Percentiles rank a stretch among this genome's conserved stretches.
These are phyloP conservation scores for Chlorociboria aeruginascens DNA, from an alignment of 495 filamentous ascomycete species.

Conservation along the genomic window DNA sequence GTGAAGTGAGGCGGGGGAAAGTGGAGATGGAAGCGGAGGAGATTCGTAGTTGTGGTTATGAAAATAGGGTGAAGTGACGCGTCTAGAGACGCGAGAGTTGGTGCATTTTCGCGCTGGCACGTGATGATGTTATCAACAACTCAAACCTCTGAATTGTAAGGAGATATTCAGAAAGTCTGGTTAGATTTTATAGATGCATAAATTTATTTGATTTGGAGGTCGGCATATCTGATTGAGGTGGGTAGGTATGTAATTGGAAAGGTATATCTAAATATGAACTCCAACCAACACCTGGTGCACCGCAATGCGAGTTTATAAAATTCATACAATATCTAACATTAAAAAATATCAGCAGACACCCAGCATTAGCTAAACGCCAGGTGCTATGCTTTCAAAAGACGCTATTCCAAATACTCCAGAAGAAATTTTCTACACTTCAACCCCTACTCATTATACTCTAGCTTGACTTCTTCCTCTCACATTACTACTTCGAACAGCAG, in stretches of 20 bases:
- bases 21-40: neutral
- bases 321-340: neutral
- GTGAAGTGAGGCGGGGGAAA: neutral
- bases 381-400: constrained; percentile 13
- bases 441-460: neutral
- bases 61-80: neutral
- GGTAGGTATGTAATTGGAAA: neutral
- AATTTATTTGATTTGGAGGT: neutral
- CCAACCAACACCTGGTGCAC: neutral
- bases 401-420: neutral
- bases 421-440: neutral
- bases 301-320: neutral
- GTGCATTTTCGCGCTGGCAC: neutral
- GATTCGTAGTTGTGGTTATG: neutral
- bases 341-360: neutral
- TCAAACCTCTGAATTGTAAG: neutral
- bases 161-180: no score
- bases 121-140: neutral
- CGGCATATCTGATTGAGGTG: neutral
- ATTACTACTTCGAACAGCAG: constrained; percentile 16
- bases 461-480: constrained; percentile 11
- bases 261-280: neutral
- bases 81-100: constrained; percentile 3
- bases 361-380: constrained; percentile 12
- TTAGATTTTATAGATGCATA: no score